Base-by-base conservation (phyloP, 768 basidiomycete species). In the Sarcodon aspratus region DNA sequence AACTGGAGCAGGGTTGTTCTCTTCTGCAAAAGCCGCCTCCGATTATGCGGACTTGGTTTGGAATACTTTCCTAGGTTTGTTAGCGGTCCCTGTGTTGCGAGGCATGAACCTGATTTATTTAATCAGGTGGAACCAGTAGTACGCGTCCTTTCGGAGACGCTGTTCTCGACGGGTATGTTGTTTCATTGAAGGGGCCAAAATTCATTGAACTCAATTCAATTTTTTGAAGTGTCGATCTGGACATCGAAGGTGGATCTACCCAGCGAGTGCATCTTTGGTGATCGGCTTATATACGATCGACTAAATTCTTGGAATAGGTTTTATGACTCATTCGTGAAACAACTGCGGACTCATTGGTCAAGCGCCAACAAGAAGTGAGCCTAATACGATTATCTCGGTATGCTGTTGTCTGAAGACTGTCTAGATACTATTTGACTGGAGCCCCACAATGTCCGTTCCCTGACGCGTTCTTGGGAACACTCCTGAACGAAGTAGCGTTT, bases 111-210 rank as follows among this genome's bases (percentile, higher is more conserved):
- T 27, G 21, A 27, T 3, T 27, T 3, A 27, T 27, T 27, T 27
- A 27, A 27, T 27, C 21, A 31, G 85, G 83, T 9, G 82, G 82
- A 12, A 68, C 66, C 1, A 77, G 74, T 50, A 59, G 60, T 27
- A 82, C 76, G 12, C 72, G 85, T 50, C 85, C 85, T 0, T 88
- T 88, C 55, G 85, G 85, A 21, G 62, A 54, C 51, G 85, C 83
- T 3, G 71, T 85, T 45, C 68, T 88, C 21, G 85, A 87, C 55
- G 85, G 85, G 83, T 84, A 42, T 46, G 6, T 13, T 9, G 17
- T 32, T 34, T 31, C 13, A 42, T 46, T 11, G 17, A 9, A 7
- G 8, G 32, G n/a, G 12, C 13, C 27, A 7, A 18, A 3, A 6
- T n/a, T 21, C 13, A 9, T 49, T 55, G 17, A 50, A 17, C 6